Conservation (phyloP, 352 stramenopile species). For the Phytophthora nicotianae region DNA sequence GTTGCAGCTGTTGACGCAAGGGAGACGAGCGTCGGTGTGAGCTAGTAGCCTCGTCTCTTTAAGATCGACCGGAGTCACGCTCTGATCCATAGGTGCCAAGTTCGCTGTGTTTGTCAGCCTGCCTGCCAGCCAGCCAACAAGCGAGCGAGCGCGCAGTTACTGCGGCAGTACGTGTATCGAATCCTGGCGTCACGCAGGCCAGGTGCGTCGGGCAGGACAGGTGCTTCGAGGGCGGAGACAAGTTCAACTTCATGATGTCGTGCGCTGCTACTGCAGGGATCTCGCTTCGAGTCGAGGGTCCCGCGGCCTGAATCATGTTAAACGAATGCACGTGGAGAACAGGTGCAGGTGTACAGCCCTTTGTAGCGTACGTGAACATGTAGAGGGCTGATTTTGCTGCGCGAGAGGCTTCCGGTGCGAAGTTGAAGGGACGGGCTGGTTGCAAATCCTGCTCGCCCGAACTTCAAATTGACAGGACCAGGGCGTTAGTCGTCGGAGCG, state of each 20-base stretch:
- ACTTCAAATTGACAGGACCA: slow-evolving; percentile 31
- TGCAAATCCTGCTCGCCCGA: slow-evolving; percentile 25
- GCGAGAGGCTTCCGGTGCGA: slow-evolving; percentile 21
- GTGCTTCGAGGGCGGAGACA: slow-evolving; percentile 12
- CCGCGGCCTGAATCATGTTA: slow-evolving; percentile 12
- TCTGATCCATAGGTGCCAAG: neutral
- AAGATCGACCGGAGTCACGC: slow-evolving; percentile 17
- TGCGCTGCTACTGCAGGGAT: neutral
- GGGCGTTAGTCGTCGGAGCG: slow-evolving; percentile 1
- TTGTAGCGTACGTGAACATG: neutral
- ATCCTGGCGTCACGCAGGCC: neutral
- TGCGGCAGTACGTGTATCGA: too few relatives aligned
- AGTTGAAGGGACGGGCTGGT: slow-evolving; percentile 23
- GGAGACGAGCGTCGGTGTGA: slow-evolving; percentile 15
- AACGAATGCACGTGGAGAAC: slow-evolving; percentile 9
- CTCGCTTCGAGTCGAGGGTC: neutral
- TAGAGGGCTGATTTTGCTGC: slow-evolving; percentile 8
- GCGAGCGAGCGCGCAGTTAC: too few relatives aligned
- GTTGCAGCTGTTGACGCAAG: slow-evolving; percentile 21
- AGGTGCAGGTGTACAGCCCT: neutral
- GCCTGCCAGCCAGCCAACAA: too few relatives aligned
- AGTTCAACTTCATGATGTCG: slow-evolving; percentile 14
- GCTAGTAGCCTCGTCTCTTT: slow-evolving; percentile 26
- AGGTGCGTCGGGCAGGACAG: slow-evolving; percentile 1
- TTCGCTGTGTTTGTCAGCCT: neutral